A percentile compares a stretch with the other conserved stretches of the same genome.
These are phyloP conservation scores for Vitis hybrid DNA, from an alignment of 177 flowering plant genomes.

Conservation along the genomic window DNA sequence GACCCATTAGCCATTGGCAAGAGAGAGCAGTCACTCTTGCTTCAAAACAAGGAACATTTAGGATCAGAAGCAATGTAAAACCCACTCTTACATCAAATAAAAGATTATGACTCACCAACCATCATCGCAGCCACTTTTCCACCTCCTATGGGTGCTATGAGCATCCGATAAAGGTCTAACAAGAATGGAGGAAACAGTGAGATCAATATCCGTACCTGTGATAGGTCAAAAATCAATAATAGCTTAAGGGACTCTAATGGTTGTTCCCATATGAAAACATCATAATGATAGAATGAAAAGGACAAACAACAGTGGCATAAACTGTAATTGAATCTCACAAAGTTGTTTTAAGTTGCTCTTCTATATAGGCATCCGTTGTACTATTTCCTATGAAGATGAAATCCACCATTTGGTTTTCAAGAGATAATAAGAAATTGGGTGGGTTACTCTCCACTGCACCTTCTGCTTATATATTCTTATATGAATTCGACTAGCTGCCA, in stretches of 20 bases:
- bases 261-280: not conserved
- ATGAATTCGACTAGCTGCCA: too few relatives aligned
- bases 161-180: slow-evolving; percentile 64
- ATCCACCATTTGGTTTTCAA: too few relatives aligned
- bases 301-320: too few relatives aligned
- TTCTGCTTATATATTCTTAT: too few relatives aligned
- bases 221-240: not conserved
- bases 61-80: not conserved
- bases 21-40: slow-evolving; percentile 93
- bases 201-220: slow-evolving; percentile 69
- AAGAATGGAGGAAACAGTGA: slow-evolving; percentile 77
- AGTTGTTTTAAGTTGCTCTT: too few relatives aligned
- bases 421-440: too few relatives aligned
- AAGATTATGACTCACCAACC: slow-evolving; percentile 67
- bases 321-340: too few relatives aligned
- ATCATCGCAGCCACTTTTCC: slow-evolving; percentile 82
- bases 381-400: too few relatives aligned
- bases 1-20: slow-evolving; percentile 97
- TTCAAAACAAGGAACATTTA: slow-evolving; percentile 28
- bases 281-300: too few relatives aligned
- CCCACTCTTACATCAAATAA: not conserved
- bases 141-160: slow-evolving; percentile 68
- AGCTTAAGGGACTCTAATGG: not conserved
- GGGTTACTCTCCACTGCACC: too few relatives aligned
- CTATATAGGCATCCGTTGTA: too few relatives aligned